A percentile compares a stretch with the other conserved stretches of the same genome.
Evolutionary conservation across 495 filamentous ascomycete genomes (phyloP).

Genomic region (Trichodelitschia bisporula): DNA sequence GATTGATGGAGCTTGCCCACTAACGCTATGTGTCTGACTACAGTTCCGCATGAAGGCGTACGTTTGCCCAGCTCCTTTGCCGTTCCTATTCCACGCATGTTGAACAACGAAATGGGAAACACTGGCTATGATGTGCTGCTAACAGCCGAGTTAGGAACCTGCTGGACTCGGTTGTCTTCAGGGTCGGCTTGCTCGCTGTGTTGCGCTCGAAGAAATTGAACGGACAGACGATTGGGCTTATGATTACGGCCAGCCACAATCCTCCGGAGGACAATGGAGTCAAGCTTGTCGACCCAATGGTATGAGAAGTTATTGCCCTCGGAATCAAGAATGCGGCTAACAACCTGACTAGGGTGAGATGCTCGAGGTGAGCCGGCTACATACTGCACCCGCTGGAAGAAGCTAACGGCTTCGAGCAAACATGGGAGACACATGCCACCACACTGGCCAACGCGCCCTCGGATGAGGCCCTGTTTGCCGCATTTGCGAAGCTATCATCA

Average conservation of each 20-base stretch:
- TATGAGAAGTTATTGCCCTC: slow-evolving; percentile 11
- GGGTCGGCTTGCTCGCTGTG: slow-evolving; percentile 69
- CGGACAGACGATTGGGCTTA: slow-evolving; percentile 81
- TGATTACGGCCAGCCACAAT: slow-evolving; percentile 98
- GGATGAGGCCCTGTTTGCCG: slow-evolving; percentile 45
- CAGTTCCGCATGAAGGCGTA: slow-evolving; percentile 67
- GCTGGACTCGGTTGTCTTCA: slow-evolving; percentile 77
- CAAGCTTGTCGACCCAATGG: slow-evolving; percentile 92
- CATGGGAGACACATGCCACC: slow-evolving; percentile 81
- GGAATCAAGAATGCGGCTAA: slow-evolving; percentile 3
- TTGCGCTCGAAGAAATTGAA: slow-evolving; percentile 76
- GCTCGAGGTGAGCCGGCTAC: slow-evolving; percentile 39
- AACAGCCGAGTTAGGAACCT: too few species aligned
- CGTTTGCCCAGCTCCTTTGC: slow-evolving; percentile 15
- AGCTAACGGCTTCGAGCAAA: slow-evolving; percentile 19
- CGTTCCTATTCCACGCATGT: too few species aligned
- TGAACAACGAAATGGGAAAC: too few species aligned
- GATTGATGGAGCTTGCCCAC: too few species aligned
- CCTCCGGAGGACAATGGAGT: slow-evolving; percentile 92
- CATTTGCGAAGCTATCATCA: slow-evolving; percentile 46
- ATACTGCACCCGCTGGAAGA: not conserved
- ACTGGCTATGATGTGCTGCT: slow-evolving; percentile 2
- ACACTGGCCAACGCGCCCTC: slow-evolving; percentile 58
- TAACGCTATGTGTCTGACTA: too few species aligned
- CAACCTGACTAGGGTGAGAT: slow-evolving; percentile 47